phyloP scores from a whole-genome alignment of 2,329 filamentous ascomycete species.

The Dothiorella sarmentorum region DNA sequence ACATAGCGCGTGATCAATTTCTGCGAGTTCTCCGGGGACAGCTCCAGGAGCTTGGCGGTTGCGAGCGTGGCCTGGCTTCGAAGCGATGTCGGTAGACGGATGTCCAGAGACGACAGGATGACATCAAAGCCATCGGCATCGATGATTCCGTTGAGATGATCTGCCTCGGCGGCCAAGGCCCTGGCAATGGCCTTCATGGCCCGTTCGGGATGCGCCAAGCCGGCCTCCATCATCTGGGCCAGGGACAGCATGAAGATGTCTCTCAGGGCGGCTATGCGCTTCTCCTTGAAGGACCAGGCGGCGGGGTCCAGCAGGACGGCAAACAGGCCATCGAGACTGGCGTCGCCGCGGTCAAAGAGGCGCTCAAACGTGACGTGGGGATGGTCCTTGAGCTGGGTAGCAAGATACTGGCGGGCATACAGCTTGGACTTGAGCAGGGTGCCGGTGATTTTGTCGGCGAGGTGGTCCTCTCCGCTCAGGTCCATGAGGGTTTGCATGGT shows the following conservation, averaged over 20 bases:
- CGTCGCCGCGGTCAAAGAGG: conserved; percentile 45
- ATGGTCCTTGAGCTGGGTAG: conserved; percentile 33
- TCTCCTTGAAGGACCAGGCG: conserved; percentile 41
- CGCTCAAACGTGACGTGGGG: conserved; percentile 44
- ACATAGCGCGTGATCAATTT: conserved; percentile 72
- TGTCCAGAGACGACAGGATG: conserved; percentile 80
- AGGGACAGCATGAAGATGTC: conserved; percentile 74
- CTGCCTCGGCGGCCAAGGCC: conserved; percentile 54
- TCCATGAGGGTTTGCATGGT: conserved; percentile 43
- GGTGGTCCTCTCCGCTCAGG: conserved; percentile 39
- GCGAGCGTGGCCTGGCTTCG: conserved; percentile 79
- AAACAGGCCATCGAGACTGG: conserved; percentile 44
- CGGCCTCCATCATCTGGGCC: conserved; percentile 85
- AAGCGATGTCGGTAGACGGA: conserved; percentile 69
- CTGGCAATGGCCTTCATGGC: conserved; percentile 60
- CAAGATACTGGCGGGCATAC: conserved; percentile 41
- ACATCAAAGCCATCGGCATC: conserved; percentile 78
- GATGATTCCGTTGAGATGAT: conserved; percentile 57
- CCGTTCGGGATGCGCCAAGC: conserved; percentile 66
- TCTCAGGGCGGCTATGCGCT: conserved; percentile 45
- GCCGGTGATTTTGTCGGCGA: conserved; percentile 40
- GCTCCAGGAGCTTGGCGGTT: conserved; percentile 78
- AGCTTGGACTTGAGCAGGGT: conserved; percentile 31
- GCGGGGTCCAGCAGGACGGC: conserved; percentile 41
- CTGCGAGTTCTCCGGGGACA: conserved; percentile 67